These are phyloP conservation scores for Neurospora discreta DNA, from an alignment of 495 filamentous ascomycete species.

Conservation along the genomic window DNA sequence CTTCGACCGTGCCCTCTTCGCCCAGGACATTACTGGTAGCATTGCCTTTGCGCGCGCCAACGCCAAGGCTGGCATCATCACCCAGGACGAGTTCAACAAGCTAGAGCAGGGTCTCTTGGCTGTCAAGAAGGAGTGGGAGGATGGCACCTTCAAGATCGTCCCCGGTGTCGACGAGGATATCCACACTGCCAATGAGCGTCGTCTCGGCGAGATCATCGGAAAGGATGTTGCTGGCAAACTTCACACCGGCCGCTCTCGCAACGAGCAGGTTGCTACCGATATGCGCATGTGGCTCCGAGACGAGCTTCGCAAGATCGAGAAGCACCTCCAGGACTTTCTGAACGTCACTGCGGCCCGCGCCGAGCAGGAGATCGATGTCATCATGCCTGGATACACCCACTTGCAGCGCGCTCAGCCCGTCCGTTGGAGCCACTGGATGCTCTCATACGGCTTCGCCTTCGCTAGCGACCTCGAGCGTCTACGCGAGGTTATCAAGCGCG, in stretches of 20 bases:
- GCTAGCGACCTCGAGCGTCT: slow-evolving; percentile 69
- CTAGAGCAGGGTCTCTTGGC: slow-evolving; percentile 64
- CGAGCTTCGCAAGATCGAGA: slow-evolving; percentile 61
- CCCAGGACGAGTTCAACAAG: slow-evolving; percentile 58
- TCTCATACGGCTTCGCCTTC: slow-evolving; percentile 70
- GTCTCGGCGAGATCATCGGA: slow-evolving; percentile 82
- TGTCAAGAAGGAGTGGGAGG: slow-evolving; percentile 67
- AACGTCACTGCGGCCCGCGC: slow-evolving; percentile 62
- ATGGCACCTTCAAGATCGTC: slow-evolving; percentile 46
- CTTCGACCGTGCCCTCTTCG: slow-evolving; percentile 74
- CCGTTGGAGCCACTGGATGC: slow-evolving; percentile 78
- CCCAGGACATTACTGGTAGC: slow-evolving; percentile 68
- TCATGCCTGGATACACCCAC: slow-evolving; percentile 77
- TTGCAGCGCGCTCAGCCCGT: slow-evolving; percentile 87
- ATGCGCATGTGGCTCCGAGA: slow-evolving; percentile 88
- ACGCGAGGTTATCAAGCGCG: slow-evolving; percentile 57
- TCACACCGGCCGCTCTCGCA: slow-evolving; percentile 83
- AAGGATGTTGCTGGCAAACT: slow-evolving; percentile 81
- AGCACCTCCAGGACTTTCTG: slow-evolving; percentile 57
- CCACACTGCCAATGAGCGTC: slow-evolving; percentile 89
- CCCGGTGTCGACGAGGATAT: slow-evolving; percentile 61
- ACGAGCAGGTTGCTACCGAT: slow-evolving; percentile 90
- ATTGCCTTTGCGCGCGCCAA: slow-evolving; percentile 86
- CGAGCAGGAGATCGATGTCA: slow-evolving; percentile 54
- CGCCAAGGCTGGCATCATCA: slow-evolving; percentile 62